phyloP scores from a whole-genome alignment of 176 grass and related monocot species.

The Oryza australiensis region DNA sequence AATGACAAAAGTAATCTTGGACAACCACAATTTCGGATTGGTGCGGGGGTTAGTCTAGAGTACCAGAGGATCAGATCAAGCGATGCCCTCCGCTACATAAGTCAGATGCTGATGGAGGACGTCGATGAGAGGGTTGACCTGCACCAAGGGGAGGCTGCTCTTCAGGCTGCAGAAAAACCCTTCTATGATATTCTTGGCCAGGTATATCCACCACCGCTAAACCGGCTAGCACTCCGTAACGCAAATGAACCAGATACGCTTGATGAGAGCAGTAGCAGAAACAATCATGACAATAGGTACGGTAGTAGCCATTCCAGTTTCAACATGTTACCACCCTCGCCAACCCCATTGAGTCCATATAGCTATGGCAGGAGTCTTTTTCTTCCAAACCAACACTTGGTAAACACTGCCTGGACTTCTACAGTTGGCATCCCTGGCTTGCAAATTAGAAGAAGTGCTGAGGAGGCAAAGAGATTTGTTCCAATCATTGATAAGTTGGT shows the following conservation, averaged over 20 bases:
- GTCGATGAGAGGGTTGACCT: slow-evolving; percentile 19
- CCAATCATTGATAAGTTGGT: slow-evolving; percentile 51
- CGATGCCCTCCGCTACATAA: slow-evolving; percentile 38
- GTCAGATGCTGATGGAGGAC: slow-evolving; percentile 44
- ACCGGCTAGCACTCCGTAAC: neutral
- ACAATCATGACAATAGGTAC: neutral
- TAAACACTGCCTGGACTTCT: neutral
- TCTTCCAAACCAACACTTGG: neutral
- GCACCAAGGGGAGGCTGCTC: slow-evolving; percentile 20
- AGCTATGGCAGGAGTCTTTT: neutral
- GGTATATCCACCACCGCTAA: slow-evolving; percentile 14
- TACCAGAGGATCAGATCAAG: slow-evolving; percentile 24
- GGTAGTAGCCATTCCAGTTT: neutral
- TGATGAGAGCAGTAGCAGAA: slow-evolving; percentile 1
- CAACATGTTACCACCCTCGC: neutral
- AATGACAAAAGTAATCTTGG: neutral
- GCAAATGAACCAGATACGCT: neutral
- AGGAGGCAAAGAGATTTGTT: slow-evolving; percentile 46
- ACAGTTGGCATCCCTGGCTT: slow-evolving; percentile 13
- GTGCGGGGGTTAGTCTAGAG: neutral
- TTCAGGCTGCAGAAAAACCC: slow-evolving; percentile 43
- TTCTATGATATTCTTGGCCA: slow-evolving; percentile 47
- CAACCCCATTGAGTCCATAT: neutral
- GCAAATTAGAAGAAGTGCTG: slow-evolving; percentile 40
- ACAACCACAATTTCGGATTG: neutral